Base-by-base conservation (phyloP, 1,284 basidiomycete genomes). In the Ustilago sp. region DNA sequence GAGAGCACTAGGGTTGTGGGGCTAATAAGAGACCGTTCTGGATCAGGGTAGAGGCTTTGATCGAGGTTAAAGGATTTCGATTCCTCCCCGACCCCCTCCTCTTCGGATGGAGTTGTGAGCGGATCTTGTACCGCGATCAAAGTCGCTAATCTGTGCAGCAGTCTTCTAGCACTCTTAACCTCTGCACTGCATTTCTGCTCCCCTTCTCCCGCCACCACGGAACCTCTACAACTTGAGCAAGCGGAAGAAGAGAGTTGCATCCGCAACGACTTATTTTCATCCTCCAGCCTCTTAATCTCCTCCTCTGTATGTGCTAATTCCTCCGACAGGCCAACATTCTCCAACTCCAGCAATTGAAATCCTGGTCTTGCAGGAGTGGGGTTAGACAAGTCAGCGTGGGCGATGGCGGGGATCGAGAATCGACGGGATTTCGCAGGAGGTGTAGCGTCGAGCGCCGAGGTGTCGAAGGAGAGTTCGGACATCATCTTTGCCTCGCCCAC, bases 11-110 rank as follows among this genome's bases (percentile, higher is more conserved):
- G 53, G 7, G 35, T 43, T 2, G 36, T 17, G 0, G 75, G 67
- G 1, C 34, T 50, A 32, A 74, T 23, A 38, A 71, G 9, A 8
- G 65, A 69, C 2, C 64, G 41, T 9, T 76, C 74, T 5, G 68
- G 58, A 28, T 74, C 75, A 17, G 54, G 43, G 2, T 59, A n/a
- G 11, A 76, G 39, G 45, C 68, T 71, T 28, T 60, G 57, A 23
- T 76, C 74, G 15, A 76, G 38, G 9, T 41, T 48, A 35, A 71
- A 68, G 13, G 50, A 3, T 13, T n/a, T 35, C 11, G 34, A 35
- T 19, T 59, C 57, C 12, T 59, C 57, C 2, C n/a, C 45, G 4
- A 13, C 19, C 13, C 36, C 52, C 3, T 0, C 38, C 8, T 31
- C 38, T 31, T 39, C 36, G n/a, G 13, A 7, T 34, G 28, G 8